Conservation (phyloP, 2,329 filamentous ascomycete genomes). For the Hypomyces rosellus region DNA sequence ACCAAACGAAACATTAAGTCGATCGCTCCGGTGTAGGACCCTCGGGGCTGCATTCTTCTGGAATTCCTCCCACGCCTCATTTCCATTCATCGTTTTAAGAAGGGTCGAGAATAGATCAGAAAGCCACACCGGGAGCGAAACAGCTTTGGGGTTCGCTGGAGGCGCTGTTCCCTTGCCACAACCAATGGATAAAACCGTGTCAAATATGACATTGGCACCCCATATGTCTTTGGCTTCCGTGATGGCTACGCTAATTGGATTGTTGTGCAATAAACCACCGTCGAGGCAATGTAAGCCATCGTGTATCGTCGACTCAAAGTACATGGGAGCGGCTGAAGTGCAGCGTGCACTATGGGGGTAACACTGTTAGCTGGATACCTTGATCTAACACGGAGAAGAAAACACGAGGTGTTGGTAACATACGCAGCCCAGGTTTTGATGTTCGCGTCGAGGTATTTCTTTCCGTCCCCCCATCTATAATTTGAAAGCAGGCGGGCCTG, state of each 20-base stretch:
- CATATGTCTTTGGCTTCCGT: neutral
- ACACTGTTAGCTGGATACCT: neutral
- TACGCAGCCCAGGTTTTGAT: neutral
- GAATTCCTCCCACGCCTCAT: too few species aligned
- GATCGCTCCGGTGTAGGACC: too few species aligned
- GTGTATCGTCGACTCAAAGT: neutral
- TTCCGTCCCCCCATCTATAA: too few species aligned
- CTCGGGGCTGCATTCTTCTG: too few species aligned
- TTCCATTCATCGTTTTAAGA: too few species aligned
- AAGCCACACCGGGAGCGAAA: too few species aligned
- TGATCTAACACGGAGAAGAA: neutral
- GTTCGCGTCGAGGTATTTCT: too few species aligned
- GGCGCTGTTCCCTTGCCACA: neutral
- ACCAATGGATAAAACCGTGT: neutral
- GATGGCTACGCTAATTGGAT: neutral
- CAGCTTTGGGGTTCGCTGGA: too few species aligned
- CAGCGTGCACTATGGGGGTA: neutral
- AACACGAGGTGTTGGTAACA: neutral
- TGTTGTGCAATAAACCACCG: neutral
- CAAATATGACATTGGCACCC: neutral
- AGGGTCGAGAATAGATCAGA: too few species aligned
- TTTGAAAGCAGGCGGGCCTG: too few species aligned
- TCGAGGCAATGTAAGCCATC: neutral
- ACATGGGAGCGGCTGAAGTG: neutral
- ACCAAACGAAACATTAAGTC: too few species aligned